Evolutionary conservation across 1,284 basidiomycete genomes (phyloP).

Genomic region (Tremellales sp.): DNA sequence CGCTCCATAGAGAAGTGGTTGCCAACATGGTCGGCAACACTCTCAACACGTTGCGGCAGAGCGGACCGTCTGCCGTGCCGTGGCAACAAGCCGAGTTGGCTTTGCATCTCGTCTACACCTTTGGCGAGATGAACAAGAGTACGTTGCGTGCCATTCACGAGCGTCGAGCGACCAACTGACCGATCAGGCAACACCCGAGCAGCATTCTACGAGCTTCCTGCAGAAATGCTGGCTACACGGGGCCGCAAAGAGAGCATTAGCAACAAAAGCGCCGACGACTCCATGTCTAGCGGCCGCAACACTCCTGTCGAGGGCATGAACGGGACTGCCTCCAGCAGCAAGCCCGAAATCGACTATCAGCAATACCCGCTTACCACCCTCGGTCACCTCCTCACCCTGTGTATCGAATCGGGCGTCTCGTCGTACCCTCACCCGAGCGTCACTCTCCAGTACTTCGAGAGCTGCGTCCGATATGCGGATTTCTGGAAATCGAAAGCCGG

Average conservation of each 20-base stretch:
- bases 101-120: slow-evolving; percentile 85
- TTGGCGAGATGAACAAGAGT: slow-evolving; percentile 74
- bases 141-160: slow-evolving; percentile 12
- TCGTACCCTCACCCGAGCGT: slow-evolving; percentile 82
- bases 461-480: slow-evolving; percentile 83
- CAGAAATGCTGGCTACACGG: slow-evolving; percentile 26
- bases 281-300: slow-evolving; percentile 30
- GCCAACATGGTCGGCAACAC: slow-evolving; percentile 44
- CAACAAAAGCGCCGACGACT: slow-evolving; percentile 25
- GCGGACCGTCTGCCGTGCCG: slow-evolving; percentile 53
- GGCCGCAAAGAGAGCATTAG: slow-evolving; percentile 25
- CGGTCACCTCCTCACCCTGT: slow-evolving; percentile 81
- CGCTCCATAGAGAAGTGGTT: slow-evolving; percentile 47
- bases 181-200: slow-evolving; percentile 38
- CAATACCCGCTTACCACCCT: slow-evolving; percentile 82
- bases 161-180: too few relatives aligned
- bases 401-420: slow-evolving; percentile 78
- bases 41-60: slow-evolving; percentile 32
- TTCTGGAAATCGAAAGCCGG: slow-evolving; percentile 92
- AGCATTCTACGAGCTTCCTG: slow-evolving; percentile 48
- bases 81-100: slow-evolving; percentile 96
- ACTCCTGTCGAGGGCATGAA: slow-evolving; percentile 30
- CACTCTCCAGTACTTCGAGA: slow-evolving; percentile 92
- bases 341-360: slow-evolving; percentile 63
- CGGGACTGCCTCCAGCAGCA: background rate